phyloP scores from a whole-genome alignment of 225 moss, liverwort and hornwort genomes.

The Climacium dendroides region DNA sequence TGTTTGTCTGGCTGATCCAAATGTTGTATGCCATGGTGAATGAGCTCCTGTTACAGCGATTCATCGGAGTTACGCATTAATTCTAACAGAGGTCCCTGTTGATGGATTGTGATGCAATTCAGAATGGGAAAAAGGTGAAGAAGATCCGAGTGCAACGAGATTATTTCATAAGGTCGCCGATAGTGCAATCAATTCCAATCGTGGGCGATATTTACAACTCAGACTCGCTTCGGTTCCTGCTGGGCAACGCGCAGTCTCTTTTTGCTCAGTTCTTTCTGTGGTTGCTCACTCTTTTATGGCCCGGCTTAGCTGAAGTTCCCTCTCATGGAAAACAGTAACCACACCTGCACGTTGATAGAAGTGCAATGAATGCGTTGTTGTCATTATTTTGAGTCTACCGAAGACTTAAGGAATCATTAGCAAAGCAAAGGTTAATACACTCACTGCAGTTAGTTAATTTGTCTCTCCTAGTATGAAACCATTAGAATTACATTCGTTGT shows the following conservation, averaged over 20 bases:
- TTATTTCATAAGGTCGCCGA: conserved; percentile 14
- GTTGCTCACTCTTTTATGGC: background rate
- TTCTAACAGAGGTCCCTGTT: background rate
- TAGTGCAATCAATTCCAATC: conserved; percentile 11
- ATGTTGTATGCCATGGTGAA: background rate
- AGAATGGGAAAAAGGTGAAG: conserved; percentile 32
- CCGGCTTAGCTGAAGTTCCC: background rate
- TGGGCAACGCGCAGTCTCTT: conserved; percentile 3
- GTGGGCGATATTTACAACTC: conserved; percentile 28
- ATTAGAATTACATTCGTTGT: background rate
- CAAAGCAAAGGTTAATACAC: background rate
- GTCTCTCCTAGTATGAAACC: background rate
- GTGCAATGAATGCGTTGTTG: background rate
- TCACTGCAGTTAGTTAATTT: background rate
- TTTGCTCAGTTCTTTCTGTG: background rate
- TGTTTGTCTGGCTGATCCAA: background rate
- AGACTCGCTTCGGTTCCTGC: background rate
- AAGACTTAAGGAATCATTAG: background rate
- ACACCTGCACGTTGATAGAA: background rate
- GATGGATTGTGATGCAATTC: background rate
- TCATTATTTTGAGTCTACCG: background rate
- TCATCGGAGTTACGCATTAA: background rate
- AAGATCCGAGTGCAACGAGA: conserved; percentile 38
- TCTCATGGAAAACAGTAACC: background rate
- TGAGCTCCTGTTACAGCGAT: background rate